phyloP scores from a whole-genome alignment of 2,329 filamentous ascomycete species.

The Boeremia lycopersici region DNA sequence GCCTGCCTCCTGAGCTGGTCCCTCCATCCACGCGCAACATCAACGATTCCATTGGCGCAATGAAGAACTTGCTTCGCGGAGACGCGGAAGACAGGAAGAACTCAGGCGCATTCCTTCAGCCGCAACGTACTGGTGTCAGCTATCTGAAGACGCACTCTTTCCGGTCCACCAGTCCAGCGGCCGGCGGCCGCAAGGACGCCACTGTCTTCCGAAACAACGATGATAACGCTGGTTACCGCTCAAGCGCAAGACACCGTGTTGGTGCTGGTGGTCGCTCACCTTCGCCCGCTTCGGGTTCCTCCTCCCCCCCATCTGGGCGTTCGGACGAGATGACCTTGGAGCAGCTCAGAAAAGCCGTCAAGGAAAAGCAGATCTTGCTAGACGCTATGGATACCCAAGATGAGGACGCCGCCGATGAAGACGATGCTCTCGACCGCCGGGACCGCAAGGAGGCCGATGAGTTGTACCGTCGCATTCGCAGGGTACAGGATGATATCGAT shows the following conservation, averaged over 20 bases:
- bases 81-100: constrained; percentile 90
- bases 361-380: constrained; percentile 90
- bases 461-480: constrained; percentile 87
- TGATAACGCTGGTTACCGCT: constrained; percentile 86
- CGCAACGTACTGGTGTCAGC: constrained; percentile 96
- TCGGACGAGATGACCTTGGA: constrained; percentile 86
- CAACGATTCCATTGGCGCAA: constrained; percentile 87
- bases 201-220: constrained; percentile 98
- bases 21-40: constrained; percentile 94
- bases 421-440: constrained; percentile 86
- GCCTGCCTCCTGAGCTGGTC: constrained; percentile 87
- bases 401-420: constrained; percentile 86
- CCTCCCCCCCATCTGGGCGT: constrained; percentile 60
- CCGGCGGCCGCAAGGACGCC: constrained; percentile 80
- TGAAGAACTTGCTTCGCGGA: constrained; percentile 86
- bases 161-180: constrained; percentile 65
- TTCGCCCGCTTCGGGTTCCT: constrained; percentile 69
- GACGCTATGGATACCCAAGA: constrained; percentile 97
- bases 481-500: constrained; percentile 94
- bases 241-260: constrained; percentile 86
- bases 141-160: constrained; percentile 97
- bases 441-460: constrained; percentile 93
- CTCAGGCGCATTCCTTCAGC: constrained; percentile 86
- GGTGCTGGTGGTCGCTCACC: constrained; percentile 73
- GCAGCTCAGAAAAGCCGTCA: constrained; percentile 88